Evolutionary conservation across 495 filamentous ascomycete species (phyloP).

Genomic region (Lindgomyces ingoldianus): DNA sequence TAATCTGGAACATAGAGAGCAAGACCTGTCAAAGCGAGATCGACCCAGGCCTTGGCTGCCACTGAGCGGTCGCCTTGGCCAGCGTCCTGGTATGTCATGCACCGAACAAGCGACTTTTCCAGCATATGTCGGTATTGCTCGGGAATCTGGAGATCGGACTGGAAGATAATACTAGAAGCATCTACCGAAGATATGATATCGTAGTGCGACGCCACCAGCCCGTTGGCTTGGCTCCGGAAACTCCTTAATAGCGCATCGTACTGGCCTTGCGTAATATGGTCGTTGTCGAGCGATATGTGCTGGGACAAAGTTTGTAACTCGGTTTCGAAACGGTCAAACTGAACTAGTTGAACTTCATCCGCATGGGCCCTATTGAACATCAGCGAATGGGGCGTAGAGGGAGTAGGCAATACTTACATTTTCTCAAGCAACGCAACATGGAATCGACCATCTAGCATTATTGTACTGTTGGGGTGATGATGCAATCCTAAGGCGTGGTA

Average conservation of each 20-base stretch:
- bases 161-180: neutral
- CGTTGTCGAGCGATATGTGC: slow-evolving; percentile 36
- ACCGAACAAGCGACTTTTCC: neutral
- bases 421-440: slow-evolving; percentile 59
- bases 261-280: slow-evolving; percentile 38
- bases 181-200: neutral
- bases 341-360: slow-evolving; percentile 57
- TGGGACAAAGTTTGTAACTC: slow-evolving; percentile 64
- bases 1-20: slow-evolving; percentile 83
- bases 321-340: slow-evolving; percentile 63
- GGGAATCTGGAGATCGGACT: neutral
- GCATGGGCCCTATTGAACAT: too few species aligned
- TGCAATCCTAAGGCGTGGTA: slow-evolving; percentile 11
- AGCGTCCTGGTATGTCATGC: neutral
- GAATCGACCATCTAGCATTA: slow-evolving; percentile 55
- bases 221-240: neutral
- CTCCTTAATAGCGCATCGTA: slow-evolving; percentile 3
- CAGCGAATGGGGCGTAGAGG: too few species aligned
- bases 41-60: slow-evolving; percentile 55
- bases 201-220: slow-evolving; percentile 15
- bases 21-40: slow-evolving; percentile 45
- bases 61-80: neutral
- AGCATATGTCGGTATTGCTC: slow-evolving; percentile 3
- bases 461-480: slow-evolving; percentile 23
- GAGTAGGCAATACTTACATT: too few species aligned